These are phyloP conservation scores for Termitomyces sp. DNA, from an alignment of 768 basidiomycete species.

Conservation along the genomic window DNA sequence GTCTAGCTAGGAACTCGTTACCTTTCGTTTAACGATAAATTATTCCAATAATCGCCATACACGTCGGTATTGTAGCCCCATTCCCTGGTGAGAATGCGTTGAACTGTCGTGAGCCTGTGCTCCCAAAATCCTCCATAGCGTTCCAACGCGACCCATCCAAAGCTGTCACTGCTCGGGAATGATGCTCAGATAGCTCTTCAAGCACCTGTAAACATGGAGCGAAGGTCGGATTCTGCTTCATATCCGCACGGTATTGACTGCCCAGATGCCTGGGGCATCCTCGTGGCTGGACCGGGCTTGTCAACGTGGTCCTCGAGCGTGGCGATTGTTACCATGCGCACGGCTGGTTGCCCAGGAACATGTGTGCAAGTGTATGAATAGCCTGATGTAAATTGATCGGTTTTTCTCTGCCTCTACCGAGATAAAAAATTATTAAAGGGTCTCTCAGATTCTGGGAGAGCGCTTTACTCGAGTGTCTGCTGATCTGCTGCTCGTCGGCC, in stretches of 20 bases:
- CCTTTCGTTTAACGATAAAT: not conserved
- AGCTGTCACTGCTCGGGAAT: no score
- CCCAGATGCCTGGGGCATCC: not conserved
- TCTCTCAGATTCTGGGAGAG: not conserved
- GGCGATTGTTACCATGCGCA: not conserved
- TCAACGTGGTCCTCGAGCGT: not conserved
- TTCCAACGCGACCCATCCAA: not conserved
- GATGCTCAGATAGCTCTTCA: not conserved
- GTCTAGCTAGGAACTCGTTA: not conserved
- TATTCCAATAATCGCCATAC: not conserved
- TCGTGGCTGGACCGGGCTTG: not conserved
- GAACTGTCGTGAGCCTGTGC: no score
- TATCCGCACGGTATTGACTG: not conserved
- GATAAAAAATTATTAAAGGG: not conserved
- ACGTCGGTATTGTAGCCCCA: not conserved
- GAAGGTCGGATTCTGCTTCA: not conserved
- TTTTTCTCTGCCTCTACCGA: not conserved
- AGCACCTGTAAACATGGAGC: not conserved
- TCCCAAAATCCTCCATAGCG: not conserved
- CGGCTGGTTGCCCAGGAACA: not conserved
- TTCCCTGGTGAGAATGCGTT: not conserved
- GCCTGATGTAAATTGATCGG: no score
- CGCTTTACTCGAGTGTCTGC: not conserved
- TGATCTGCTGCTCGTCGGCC: not conserved
- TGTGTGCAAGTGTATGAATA: not conserved